A percentile compares a stretch with the other conserved stretches of the same genome.
Conservation (phyloP, 2,329 filamentous ascomycete genomes). For the Zopfia rhizophila region DNA sequence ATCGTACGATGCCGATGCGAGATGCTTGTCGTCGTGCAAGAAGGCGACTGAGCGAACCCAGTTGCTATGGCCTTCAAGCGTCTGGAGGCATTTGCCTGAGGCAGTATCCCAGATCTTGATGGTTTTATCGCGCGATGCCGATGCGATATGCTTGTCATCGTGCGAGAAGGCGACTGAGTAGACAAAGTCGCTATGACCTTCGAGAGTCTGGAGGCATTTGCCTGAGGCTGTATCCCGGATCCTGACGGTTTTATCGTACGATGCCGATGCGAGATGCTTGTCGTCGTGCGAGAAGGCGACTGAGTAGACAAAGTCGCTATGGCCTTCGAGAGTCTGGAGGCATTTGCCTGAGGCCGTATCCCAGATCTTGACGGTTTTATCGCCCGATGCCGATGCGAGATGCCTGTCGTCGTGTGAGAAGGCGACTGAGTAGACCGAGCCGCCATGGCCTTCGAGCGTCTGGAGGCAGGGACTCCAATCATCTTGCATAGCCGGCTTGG, state of each 20-base stretch:
- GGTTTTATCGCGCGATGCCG: slow-evolving; percentile 91
- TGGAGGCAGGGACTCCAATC: slow-evolving; percentile 19
- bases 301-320: slow-evolving; percentile 9
- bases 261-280: slow-evolving; percentile 23
- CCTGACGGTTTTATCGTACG: slow-evolving; percentile 21
- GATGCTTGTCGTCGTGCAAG: slow-evolving; percentile 69
- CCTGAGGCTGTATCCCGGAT: slow-evolving; percentile 24
- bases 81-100: slow-evolving; percentile 20
- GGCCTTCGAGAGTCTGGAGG: no score
- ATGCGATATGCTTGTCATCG: slow-evolving; percentile 72
- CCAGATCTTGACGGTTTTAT: slow-evolving; percentile 27
- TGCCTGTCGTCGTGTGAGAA: no score
- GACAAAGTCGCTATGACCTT: slow-evolving; percentile 8
- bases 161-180: slow-evolving; percentile 24
- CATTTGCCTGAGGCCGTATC: slow-evolving; percentile 17
- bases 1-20: slow-evolving; percentile 91
- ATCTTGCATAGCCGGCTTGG: no score
- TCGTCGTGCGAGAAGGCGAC: slow-evolving; percentile 27
- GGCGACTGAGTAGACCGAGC: background rate
- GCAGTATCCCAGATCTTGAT: slow-evolving; percentile 87
- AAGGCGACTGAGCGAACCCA: slow-evolving; percentile 20
- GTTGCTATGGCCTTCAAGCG: slow-evolving; percentile 12
- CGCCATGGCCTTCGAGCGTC: slow-evolving; percentile 14
- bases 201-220: slow-evolving; percentile 18
- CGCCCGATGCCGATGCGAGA: slow-evolving; percentile 27